Evolutionary conservation across 78 protist species (phyloP).

Genomic region (Dictyostelium firmibasis): DNA sequence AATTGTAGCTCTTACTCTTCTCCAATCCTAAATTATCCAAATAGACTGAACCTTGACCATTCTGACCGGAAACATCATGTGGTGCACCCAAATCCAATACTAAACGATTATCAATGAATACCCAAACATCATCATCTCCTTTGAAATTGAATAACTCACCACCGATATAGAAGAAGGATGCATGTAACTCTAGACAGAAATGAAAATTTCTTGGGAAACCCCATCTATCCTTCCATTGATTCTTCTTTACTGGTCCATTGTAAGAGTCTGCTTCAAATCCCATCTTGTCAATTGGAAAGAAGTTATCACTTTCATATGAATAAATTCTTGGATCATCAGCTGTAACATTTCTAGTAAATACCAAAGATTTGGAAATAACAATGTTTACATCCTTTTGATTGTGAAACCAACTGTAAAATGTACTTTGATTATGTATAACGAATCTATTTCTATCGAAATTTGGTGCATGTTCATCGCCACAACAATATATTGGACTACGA

Average conservation of each 20-base stretch:
- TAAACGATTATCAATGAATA: conserved; percentile 32
- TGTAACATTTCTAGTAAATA: neutral
- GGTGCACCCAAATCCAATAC: conserved; percentile 52
- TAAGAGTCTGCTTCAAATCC: conserved; percentile 36
- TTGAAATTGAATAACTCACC: neutral
- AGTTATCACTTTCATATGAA: neutral
- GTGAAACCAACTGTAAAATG: conserved; percentile 45
- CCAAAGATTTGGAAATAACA: neutral
- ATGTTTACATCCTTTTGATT: neutral
- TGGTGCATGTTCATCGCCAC: conserved; percentile 28
- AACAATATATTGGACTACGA: conserved; percentile 43
- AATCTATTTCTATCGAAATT: neutral
- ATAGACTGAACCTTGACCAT: neutral
- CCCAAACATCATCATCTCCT: conserved; percentile 63
- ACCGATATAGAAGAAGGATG: conserved; percentile 14
- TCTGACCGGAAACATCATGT: conserved; percentile 10
- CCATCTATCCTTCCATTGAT: neutral
- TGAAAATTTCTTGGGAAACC: conserved; percentile 11
- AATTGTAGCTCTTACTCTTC: neutral
- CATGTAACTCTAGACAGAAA: conserved; percentile 31
- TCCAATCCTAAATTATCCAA: conserved; percentile 1
- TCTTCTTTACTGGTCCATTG: neutral
- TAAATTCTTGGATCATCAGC: conserved; percentile 40
- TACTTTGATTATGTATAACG: conserved; percentile 41
- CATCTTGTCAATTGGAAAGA: conserved; percentile 45